These are phyloP conservation scores for Nakaseomyces sp. DNA, from an alignment of 1,139 yeast species.

Conservation along the genomic window DNA sequence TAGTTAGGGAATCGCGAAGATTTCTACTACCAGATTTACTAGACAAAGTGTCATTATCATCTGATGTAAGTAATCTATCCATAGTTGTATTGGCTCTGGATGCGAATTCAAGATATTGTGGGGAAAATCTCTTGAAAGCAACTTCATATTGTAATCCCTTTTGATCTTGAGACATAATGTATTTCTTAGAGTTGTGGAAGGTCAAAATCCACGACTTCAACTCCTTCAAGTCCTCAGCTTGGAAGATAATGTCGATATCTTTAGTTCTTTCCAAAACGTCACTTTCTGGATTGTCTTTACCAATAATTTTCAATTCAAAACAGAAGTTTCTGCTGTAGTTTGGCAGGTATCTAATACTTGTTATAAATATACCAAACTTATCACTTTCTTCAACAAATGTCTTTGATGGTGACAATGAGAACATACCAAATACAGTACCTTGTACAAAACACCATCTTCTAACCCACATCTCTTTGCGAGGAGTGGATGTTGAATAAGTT, in stretches of 20 bases:
- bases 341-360: constrained; percentile 51
- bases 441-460: constrained; percentile 82
- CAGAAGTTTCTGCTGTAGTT: constrained; percentile 75
- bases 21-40: constrained; percentile 10
- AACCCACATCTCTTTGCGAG: constrained; percentile 67
- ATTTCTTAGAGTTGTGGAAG: constrained; percentile 50
- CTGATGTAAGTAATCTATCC: constrained; percentile 38
- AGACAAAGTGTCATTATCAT: constrained; percentile 28
- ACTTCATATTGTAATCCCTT: constrained; percentile 37
- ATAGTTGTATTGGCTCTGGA: constrained; percentile 50
- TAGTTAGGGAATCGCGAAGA: constrained; percentile 9
- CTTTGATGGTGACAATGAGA: constrained; percentile 57
- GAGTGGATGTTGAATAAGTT: constrained; percentile 44
- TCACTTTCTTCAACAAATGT: constrained; percentile 85
- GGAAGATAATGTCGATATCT: constrained; percentile 45
- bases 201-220: constrained; percentile 71
- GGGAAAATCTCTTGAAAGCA: constrained; percentile 64
- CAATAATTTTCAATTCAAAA: constrained; percentile 69
- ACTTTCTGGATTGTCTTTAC: constrained; percentile 20
- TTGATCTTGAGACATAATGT: constrained; percentile 30
- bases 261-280: constrained; percentile 11
- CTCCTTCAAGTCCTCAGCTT: constrained; percentile 66
- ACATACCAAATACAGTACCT: constrained; percentile 74
- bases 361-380: constrained; percentile 69
- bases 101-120: constrained; percentile 64